phyloP scores from a whole-genome alignment of 2,329 filamentous ascomycete genomes.

The Alternaria conjuncta region DNA sequence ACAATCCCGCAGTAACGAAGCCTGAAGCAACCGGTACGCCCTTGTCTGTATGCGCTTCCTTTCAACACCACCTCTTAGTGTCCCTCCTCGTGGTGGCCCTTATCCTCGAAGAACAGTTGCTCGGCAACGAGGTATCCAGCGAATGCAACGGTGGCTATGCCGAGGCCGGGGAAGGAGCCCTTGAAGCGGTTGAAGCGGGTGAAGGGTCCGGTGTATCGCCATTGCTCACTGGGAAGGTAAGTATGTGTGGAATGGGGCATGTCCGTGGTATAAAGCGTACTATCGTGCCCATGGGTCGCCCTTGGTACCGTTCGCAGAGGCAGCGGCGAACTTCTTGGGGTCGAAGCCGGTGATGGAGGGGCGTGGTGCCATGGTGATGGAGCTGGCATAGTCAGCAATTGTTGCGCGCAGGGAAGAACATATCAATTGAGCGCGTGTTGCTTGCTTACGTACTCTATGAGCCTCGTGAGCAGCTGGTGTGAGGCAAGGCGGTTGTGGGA shows the following conservation, averaged over 20 bases:
- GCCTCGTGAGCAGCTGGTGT: slow-evolving; percentile 29
- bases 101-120: slow-evolving; percentile 80
- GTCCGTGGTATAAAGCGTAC: slow-evolving; percentile 51
- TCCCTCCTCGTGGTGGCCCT: slow-evolving; percentile 39
- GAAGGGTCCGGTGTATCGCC: slow-evolving; percentile 92
- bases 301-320: slow-evolving; percentile 65
- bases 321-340: slow-evolving; percentile 76
- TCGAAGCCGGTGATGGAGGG: slow-evolving; percentile 93
- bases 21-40: slow-evolving; percentile 42
- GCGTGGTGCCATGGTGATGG: slow-evolving; percentile 57
- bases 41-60: slow-evolving; percentile 13
- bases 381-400: slow-evolving; percentile 28
- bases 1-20: slow-evolving; percentile 38
- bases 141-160: slow-evolving; percentile 91
- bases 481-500: slow-evolving; percentile 24
- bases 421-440: slow-evolving; percentile 5
- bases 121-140: slow-evolving; percentile 88
- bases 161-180: slow-evolving; percentile 84
- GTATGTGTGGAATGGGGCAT: slow-evolving; percentile 3
- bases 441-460: slow-evolving; percentile 26
- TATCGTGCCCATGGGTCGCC: slow-evolving; percentile 69
- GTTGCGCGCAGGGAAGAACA: neutral
- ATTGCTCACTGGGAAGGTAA: slow-evolving; percentile 74
- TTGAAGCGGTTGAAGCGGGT: slow-evolving; percentile 89
- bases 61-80: neutral